phyloP scores from a whole-genome alignment of 495 filamentous ascomycete species.

The Podospora australis region DNA sequence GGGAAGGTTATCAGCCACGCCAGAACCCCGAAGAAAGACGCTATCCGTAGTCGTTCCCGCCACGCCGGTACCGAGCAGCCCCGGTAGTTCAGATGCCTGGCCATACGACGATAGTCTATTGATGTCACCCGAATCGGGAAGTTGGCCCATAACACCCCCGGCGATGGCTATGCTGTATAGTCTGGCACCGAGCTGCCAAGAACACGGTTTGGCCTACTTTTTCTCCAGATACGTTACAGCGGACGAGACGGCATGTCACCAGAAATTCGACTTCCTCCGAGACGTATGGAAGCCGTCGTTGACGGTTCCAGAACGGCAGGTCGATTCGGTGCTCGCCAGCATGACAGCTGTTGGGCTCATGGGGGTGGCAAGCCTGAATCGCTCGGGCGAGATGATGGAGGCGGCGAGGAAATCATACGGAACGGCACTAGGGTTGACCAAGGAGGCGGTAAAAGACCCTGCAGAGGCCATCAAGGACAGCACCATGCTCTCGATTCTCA shows the following conservation, averaged over 20 bases:
- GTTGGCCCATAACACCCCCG: conserved; percentile 30
- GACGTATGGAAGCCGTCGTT: conserved; percentile 32
- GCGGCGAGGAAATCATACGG: conserved; percentile 43
- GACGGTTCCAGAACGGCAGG: conserved; percentile 18
- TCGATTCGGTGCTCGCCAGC: conserved; percentile 32
- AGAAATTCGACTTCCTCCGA: conserved; percentile 36
- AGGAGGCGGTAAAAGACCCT: conserved; percentile 47
- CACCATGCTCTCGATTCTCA: conserved; percentile 55
- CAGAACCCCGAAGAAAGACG: conserved; percentile 17
- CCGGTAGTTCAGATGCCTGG: conserved; percentile 9
- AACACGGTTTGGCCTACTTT: conserved; percentile 34
- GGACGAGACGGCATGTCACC: conserved; percentile 31
- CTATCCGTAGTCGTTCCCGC: conserved; percentile 19
- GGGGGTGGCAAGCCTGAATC: conserved; percentile 38
- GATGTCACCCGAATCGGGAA: conserved; percentile 30
- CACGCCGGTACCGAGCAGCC: conserved; percentile 13
- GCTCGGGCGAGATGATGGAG: conserved; percentile 34
- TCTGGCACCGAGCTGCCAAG: conserved; percentile 26
- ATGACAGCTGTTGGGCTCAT: conserved; percentile 47
- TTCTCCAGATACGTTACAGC: conserved; percentile 33
- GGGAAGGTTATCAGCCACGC: conserved; percentile 19
- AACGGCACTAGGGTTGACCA: conserved; percentile 41
- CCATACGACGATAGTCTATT: conserved; percentile 21
- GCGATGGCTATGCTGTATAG: conserved; percentile 25
- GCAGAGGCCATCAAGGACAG: conserved; percentile 52